Evolutionary conservation across 2,329 filamentous ascomycete species (phyloP), one percentile per base, ranked within the genome.

Genomic region (Cladophialophora exuberans): DNA sequence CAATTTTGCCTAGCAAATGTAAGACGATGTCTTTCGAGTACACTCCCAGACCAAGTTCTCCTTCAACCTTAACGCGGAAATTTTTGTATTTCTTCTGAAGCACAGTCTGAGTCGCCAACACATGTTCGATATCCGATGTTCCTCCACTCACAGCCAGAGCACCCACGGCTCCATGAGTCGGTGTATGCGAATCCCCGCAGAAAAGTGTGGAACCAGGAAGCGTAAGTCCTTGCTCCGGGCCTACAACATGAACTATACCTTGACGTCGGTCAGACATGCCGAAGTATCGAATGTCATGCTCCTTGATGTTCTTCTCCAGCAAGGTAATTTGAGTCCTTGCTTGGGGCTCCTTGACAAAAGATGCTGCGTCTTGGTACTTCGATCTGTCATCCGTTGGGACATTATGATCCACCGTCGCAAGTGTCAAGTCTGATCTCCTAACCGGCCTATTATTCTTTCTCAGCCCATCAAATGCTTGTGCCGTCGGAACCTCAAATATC

Each of bases 401-500:
- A 76, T 97, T 97, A 89, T 97, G 93, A 75, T 97, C 93, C 57
- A 91, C 94, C 39, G 93, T 97, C 54, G 90, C 93, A 57, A 97
- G 83, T 65, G 93, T 97, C 82, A 92, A 97, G 76, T 97, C 93
- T 56, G 93, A 92, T 77, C 93, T 83, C 75, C 93, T 86, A 61
- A 97, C 91, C 73, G 85, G 84, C 58, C 93, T 87, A 62, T 85
- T 84, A 44, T 93, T 91, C 73, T 95, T 96, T 72, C 87, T 88
- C 47, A 97, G 83, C 46, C 93, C 93, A 72, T 97, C 94, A 67
- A 97, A 97, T 43, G 93, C 93, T 90, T 97, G 93, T 86, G 93
- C 94, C 66, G 92, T 97, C 66, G 93, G 97, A 71, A 97, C 93
- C 80, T 97, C 93, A 73, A 97, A 94, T 59, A 97, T 91, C 60